Conservation (phyloP, 768 basidiomycete species). For the Suillus spraguei region DNA sequence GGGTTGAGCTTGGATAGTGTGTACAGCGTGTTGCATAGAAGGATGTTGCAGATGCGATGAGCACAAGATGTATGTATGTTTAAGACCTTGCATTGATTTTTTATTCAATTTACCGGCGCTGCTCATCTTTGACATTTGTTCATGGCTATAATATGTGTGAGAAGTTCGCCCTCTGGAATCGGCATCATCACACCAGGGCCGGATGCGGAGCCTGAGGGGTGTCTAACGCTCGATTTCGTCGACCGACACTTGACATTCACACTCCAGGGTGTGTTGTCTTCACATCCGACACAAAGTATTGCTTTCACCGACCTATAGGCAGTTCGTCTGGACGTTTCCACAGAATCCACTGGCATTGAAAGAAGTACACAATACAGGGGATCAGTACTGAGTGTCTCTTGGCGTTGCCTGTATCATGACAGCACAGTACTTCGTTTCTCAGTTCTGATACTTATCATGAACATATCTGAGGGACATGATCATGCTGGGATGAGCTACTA, state of each 20-base stretch:
- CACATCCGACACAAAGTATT: not conserved
- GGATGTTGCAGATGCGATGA: not conserved
- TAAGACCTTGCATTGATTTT: not conserved
- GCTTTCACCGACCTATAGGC: no score
- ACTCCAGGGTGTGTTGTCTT: not conserved
- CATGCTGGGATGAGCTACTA: constrained; percentile 16
- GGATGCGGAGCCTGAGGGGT: not conserved
- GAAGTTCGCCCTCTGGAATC: not conserved
- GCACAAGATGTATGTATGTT: not conserved
- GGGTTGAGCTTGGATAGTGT: constrained; percentile 53
- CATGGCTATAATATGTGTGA: not conserved
- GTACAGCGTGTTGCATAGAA: not conserved
- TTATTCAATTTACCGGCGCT: not conserved
- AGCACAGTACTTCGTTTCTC: constrained; percentile 34
- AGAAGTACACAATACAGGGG: constrained; percentile 35
- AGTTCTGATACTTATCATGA: constrained; percentile 18
- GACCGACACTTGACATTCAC: not conserved
- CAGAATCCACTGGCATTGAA: no score
- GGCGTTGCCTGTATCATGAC: constrained; percentile 42
- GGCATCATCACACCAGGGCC: not conserved
- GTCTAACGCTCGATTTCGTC: not conserved
- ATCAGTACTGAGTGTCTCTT: no score
- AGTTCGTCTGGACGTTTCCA: no score
- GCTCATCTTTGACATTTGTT: not conserved
- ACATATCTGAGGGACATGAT: constrained; percentile 13